These are phyloP conservation scores for Claviceps maximensis DNA, from an alignment of 2,329 filamentous ascomycete species.

Conservation along the genomic window DNA sequence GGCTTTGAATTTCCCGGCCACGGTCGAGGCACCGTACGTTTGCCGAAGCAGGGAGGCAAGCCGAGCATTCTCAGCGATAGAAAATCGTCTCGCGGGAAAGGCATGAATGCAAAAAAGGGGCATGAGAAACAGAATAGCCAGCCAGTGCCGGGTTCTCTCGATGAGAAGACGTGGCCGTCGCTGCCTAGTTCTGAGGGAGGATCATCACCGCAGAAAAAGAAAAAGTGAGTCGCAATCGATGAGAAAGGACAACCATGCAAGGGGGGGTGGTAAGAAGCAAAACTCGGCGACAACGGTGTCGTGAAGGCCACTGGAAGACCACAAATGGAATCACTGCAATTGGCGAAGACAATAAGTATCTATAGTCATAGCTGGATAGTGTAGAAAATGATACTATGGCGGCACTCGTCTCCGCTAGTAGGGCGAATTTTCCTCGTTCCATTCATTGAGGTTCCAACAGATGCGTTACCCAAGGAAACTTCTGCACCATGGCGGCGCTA, in stretches of 20 bases:
- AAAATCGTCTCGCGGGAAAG: background rate
- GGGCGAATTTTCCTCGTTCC: background rate
- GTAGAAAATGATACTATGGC: background rate
- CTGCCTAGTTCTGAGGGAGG: background rate
- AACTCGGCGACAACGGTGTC: background rate
- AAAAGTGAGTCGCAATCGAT: background rate
- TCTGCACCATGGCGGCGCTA: too few species aligned
- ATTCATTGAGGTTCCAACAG: background rate
- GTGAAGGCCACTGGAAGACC: background rate
- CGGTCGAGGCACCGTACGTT: conserved; percentile 1
- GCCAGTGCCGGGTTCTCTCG: background rate
- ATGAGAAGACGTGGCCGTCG: conserved; percentile 4
- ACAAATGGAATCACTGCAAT: background rate
- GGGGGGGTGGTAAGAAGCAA: too few species aligned
- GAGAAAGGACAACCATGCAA: background rate
- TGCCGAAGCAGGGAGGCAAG: background rate
- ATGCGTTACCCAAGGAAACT: background rate
- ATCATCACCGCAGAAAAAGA: background rate
- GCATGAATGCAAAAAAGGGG: background rate
- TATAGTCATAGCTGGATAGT: background rate
- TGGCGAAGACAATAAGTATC: background rate
- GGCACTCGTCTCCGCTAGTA: background rate
- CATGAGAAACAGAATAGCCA: background rate
- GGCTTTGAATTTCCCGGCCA: background rate
- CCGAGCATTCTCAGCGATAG: background rate